Base-by-base conservation (phyloP, 2,329 filamentous ascomycete species). In the Xylaria sp. region DNA sequence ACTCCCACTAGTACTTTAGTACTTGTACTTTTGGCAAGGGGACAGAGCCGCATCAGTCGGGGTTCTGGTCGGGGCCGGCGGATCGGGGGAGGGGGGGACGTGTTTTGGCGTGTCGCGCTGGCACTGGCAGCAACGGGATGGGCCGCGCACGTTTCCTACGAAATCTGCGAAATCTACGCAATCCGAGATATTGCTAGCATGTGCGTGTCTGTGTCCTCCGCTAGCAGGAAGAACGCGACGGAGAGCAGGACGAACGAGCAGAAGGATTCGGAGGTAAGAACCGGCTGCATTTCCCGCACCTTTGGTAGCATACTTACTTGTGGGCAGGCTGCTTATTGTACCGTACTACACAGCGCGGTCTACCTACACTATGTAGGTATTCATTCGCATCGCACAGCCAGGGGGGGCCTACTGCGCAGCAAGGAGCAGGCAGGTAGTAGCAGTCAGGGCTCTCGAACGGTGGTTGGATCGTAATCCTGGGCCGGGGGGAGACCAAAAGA, bases 11-110 rank as follows among this genome's bases (percentile, higher is more conserved):
- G 19, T n/a, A n/a, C 8, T 4, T 9, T 5, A 13, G 47, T 51
- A 51, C 47, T 23, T 41, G 49, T n/a, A 10, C 17, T 27, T 33
- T 17, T 23, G 21, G 35, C 37, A 3, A 21, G 40, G 35, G 25
- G 33, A 53, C 58, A 64, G 62, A 64, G 58, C 62, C 62, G 60
- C 60, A 62, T 55, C 37, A 46, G 55, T 62, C 25, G 52, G 56
- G 33, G 31, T n/a, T n/a, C n/a, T n/a, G n/a, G n/a, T n/a, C n/a
- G n/a, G n/a, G n/a, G n/a, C n/a, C n/a, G n/a, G n/a, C n/a, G n/a
- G n/a, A n/a, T 40, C 54, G 54, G 47, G 40, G 33, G 44, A 27
- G 33, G 52, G 27, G 41, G 23, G 27, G 31, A 31, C 23, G 27
- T 44, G 40, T 35, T 43, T 37, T 23, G 38, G 29, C 38, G 9